Base-by-base conservation (phyloP, 2,329 filamentous ascomycete genomes). In the Sodiomyces alkalinus region DNA sequence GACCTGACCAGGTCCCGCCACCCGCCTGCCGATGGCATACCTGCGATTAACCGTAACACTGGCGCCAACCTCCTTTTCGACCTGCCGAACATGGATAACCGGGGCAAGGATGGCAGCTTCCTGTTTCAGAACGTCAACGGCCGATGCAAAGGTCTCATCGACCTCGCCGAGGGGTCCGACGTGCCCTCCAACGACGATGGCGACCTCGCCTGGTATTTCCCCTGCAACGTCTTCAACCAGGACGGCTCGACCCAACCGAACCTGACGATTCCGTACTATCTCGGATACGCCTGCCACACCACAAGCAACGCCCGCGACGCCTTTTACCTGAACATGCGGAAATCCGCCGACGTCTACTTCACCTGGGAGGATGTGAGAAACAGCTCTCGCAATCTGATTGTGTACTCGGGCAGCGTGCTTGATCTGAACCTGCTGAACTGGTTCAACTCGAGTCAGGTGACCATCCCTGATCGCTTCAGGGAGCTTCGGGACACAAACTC, bases 51-150 rank as follows among this genome's bases (percentile, higher is more conserved):
- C 8, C 56, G 65, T 34, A 58, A 59, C 12, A 41, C 49, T 3
- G 68, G 65, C 17, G 62, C 80, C 16, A 94, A 96, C 44, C 74
- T 98, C 15, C 60, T 98, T 10, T 96, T 74, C 45, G 85, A 94
- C 48, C 58, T 92, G n/a, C 67, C 76, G 1, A 69, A 78, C 40
- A 22, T 29, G 16, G 81, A 81, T 46, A 73, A 87, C 42, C 77
- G 75, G 31, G 90, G 86, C n/a, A 69, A 80, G 52, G 92, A 98
- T 48, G 87, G 82, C 33, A 96, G 86, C 47, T 98, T 98, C 49
- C 58, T 98, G 46, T 98, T 98, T 56, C 90, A 98, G 50, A 92
- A 96, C 40, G 90, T 98, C 51, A 98, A 98, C 43, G 92, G 90
- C 26, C 80, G 80, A 37, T 98, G 90, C 67, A 98, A 96, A 57